Percentiles rank a stretch among this genome's conserved stretches.
Conservation (phyloP, 2,329 filamentous ascomycete genomes). For the Colletotrichum aenigma region DNA sequence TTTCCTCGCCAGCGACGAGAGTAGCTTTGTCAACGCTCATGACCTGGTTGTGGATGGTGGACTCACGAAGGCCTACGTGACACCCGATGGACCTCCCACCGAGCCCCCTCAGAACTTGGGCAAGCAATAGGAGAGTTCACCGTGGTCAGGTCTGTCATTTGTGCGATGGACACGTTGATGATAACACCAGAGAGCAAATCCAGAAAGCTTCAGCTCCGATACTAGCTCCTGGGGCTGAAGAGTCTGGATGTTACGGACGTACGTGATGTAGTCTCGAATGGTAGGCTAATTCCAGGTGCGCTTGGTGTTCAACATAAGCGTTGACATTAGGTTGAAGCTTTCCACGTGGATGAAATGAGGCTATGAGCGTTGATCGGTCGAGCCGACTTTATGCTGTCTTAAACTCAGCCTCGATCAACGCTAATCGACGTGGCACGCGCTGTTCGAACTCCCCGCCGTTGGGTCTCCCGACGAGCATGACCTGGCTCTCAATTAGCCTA, state of each 20-base stretch:
- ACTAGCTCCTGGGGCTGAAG: not conserved
- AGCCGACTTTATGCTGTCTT: not conserved
- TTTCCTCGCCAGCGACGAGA: slow-evolving; percentile 87
- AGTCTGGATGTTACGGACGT: not conserved
- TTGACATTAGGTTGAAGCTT: not conserved
- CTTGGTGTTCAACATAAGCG: not conserved
- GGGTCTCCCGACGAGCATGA: not conserved
- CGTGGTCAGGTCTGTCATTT: not conserved
- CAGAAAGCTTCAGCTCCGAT: not conserved
- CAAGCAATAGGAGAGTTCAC: not conserved
- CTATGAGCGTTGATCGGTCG: not conserved
- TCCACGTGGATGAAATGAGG: not conserved
- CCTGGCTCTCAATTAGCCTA: not conserved
- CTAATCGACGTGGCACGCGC: not conserved
- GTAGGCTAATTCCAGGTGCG: not conserved
- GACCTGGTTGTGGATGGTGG: slow-evolving; percentile 97
- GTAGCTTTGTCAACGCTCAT: slow-evolving; percentile 86
- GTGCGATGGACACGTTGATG: not conserved
- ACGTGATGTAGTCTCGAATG: not conserved
- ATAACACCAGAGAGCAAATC: not conserved
- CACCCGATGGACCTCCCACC: slow-evolving; percentile 61
- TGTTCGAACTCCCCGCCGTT: not conserved
- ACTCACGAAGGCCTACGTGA: slow-evolving; percentile 90
- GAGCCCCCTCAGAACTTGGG: not conserved
- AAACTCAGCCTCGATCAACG: not conserved